Evolutionary conservation across 169 alveolate species (phyloP), one percentile per base, ranked within the genome.

Genomic region (Gregarina niphandrodes): DNA sequence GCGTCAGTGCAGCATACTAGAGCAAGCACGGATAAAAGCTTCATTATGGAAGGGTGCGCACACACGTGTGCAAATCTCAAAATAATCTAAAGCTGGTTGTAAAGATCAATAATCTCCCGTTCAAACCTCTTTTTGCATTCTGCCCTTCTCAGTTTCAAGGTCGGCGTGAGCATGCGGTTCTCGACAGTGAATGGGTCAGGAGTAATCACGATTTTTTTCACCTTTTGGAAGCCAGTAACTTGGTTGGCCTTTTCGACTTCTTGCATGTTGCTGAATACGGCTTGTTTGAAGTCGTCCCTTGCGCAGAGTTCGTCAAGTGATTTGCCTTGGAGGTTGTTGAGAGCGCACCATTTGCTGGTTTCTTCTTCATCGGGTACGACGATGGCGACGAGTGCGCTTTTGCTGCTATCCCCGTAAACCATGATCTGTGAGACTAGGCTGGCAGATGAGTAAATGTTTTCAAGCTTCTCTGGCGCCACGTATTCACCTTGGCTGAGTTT

Each of bases 401-500:
- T n/a, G n/a, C n/a, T n/a, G n/a, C 86, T 66, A 44, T 69, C 72
- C 11, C 95, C 95, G 49, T 68, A 63, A 4, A 80, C 84, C 49
- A 75, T 76, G 11, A 36, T 4, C 40, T 68, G 79, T 12, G 58
- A 61, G 32, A 68, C 60, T 37, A 44, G 48, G 7, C 61, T 28
- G 16, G 61, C 52, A 16, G 49, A 49, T 36, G 22, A 44, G 37
- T 61, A 62, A 26, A 59, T 39, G 16, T 73, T 56, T 47, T 74
- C 84, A 19, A 87, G 65, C 53, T 78, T 75, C 48, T 83, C 96
- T 4, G 93, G 93, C 21, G 94, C 82, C 11, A 87, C 84, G 57
- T 87, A 87, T 55, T 87, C 96, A 0, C 95, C 96, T 61, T 86
- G 90, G 0, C 84, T 53, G 43, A 87, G 77, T 53, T 87, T 87